A percentile compares a stretch with the other conserved stretches of the same genome.
These are phyloP conservation scores for Pichia sp. DNA, from an alignment of 1,139 yeast species.

Conservation along the genomic window DNA sequence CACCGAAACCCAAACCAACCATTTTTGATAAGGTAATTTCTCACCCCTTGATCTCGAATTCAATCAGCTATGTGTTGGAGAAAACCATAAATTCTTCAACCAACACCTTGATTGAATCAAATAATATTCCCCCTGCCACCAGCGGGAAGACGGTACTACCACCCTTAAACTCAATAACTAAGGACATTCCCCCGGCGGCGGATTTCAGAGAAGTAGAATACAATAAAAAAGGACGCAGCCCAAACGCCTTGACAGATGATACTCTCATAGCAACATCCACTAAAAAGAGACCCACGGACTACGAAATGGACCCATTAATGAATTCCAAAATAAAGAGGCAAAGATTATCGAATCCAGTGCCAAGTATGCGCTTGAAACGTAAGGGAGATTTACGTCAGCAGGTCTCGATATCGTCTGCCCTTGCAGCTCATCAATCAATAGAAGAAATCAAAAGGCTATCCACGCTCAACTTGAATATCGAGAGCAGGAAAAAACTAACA, in stretches of 20 bases:
- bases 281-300: no score
- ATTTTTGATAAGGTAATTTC: constrained; percentile 28
- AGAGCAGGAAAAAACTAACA: constrained; percentile 27
- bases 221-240: no score
- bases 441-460: constrained; percentile 28
- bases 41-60: constrained; percentile 28
- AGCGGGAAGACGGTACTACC: not conserved
- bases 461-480: constrained; percentile 27
- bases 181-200: not conserved
- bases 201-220: no score
- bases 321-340: no score
- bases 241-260: no score
- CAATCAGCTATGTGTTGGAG: constrained; percentile 29
- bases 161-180: not conserved
- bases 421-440: constrained; percentile 24
- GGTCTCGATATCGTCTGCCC: constrained; percentile 23
- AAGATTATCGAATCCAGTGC: no score
- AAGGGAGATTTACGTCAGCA: constrained; percentile 19
- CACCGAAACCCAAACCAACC: constrained; percentile 10
- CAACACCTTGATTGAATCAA: constrained; percentile 14
- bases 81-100: constrained; percentile 25
- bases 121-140: not conserved
- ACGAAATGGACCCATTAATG: no score
- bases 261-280: no score
- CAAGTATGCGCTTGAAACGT: no score